These are phyloP conservation scores for Boletellus sp. DNA, from an alignment of 768 basidiomycete species.

Conservation along the genomic window DNA sequence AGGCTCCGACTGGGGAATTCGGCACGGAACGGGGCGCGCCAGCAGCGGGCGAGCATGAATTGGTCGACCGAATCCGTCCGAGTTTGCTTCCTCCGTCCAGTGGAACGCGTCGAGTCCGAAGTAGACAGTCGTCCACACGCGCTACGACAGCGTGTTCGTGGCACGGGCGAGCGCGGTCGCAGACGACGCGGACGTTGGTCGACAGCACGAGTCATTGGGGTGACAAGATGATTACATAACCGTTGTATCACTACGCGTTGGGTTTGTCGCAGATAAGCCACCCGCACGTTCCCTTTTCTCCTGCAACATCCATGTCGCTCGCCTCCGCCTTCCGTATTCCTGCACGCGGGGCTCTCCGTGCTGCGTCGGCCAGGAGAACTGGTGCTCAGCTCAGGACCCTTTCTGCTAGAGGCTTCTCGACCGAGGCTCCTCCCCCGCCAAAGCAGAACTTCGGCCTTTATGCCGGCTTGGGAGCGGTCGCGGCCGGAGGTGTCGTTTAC, in stretches of 20 bases:
- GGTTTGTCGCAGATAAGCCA: slow-evolving; percentile 9
- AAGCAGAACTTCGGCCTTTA: slow-evolving; percentile 59
- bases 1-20: no score
- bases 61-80: no score
- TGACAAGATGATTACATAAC: slow-evolving; percentile 16
- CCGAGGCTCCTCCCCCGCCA: slow-evolving; percentile 42
- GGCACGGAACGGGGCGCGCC: no score
- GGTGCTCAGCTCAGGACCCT: slow-evolving; percentile 34
- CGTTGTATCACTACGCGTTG: neutral
- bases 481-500: slow-evolving; percentile 60
- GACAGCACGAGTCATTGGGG: no score
- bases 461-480: slow-evolving; percentile 58
- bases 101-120: no score
- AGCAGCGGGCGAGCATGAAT: no score
- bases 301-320: slow-evolving; percentile 43
- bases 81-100: no score
- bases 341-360: slow-evolving; percentile 41
- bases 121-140: no score
- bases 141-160: no score
- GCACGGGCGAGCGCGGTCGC: no score
- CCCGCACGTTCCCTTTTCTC: slow-evolving; percentile 1
- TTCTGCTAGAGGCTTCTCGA: slow-evolving; percentile 58
- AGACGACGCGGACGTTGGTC: no score
- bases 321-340: slow-evolving; percentile 46
- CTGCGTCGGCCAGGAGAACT: slow-evolving; percentile 26